phyloP scores from a whole-genome alignment of 352 stramenopile genomes.

The Phytophthora citrophthora region DNA sequence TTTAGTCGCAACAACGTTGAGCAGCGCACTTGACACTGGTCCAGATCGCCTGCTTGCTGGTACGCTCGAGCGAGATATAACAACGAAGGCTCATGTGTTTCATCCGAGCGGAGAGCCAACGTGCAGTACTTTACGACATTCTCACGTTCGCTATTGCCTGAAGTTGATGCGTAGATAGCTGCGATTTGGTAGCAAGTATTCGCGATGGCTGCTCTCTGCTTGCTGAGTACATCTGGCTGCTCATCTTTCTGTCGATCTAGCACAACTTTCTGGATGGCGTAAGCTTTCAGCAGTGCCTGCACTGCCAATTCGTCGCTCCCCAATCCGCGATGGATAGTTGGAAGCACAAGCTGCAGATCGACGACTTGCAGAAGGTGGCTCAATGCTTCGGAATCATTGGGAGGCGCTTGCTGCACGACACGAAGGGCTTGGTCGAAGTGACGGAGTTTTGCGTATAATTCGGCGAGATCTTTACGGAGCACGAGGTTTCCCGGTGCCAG shows the following conservation, averaged over 20 bases:
- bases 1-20: slow-evolving; percentile 83
- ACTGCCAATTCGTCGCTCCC: slow-evolving; percentile 77
- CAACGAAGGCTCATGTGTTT: slow-evolving; percentile 86
- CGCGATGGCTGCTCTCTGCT: slow-evolving; percentile 75
- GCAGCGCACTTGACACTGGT: slow-evolving; percentile 89
- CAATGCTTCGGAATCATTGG: slow-evolving; percentile 72
- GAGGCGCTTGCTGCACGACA: slow-evolving; percentile 77
- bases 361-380: slow-evolving; percentile 73
- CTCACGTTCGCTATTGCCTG: slow-evolving; percentile 35
- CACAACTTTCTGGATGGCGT: slow-evolving; percentile 87
- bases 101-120: slow-evolving; percentile 77
- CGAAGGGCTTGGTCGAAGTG: slow-evolving; percentile 87
- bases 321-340: slow-evolving; percentile 79
- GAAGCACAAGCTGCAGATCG: slow-evolving; percentile 77
- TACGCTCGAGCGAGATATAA: slow-evolving; percentile 81
- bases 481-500: slow-evolving; percentile 75
- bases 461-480: slow-evolving; percentile 90
- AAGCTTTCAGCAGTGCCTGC: slow-evolving; percentile 80
- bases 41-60: slow-evolving; percentile 75
- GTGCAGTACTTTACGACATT: slow-evolving; percentile 85
- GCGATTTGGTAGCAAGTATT: slow-evolving; percentile 89
- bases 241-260: slow-evolving; percentile 83
- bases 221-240: slow-evolving; percentile 78
- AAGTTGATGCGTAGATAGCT: slow-evolving; percentile 60
- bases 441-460: slow-evolving; percentile 88